Base-by-base conservation (phyloP, 2,329 filamentous ascomycete genomes). In the Pestalotiopsis fici region DNA sequence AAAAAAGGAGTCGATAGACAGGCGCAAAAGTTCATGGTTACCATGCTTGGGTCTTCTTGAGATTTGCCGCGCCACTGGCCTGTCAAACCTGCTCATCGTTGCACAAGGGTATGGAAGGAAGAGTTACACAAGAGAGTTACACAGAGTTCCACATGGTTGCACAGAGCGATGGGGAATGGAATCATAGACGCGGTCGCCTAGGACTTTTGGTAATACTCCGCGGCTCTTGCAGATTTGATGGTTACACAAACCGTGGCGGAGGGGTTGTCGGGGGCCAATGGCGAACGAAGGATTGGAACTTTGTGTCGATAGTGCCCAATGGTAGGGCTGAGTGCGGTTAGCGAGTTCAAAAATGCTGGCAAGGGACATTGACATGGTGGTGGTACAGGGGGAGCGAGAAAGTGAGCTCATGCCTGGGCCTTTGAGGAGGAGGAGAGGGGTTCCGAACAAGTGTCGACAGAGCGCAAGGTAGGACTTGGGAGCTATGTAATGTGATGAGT, bases 321-420 rank as follows among this genome's bases (percentile, higher is more conserved):
- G n/a, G 35, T 62, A 47, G 31, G 37, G 37, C 59, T 62, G 59
- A 43, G 31, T 43, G 35, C 25, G 59, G 59, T 47, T 62, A 62
- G 59, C 57, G 31, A 60, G 57, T 15, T 37, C 18, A 31, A 18
- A 57, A 12, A 57, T n/a, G 55, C n/a, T 57, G 23, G 23, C 23
- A 31, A n/a, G 23, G 23, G 23, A 12, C 55, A 27, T 21, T 18
- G 23, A 57, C 18, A 18, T 15, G 23, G 23, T 25, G 27, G 55
- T 31, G n/a, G 23, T 11, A 57, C 27, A 57, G 12, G 23, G 27
- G 55, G 18, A 57, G 47, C 18, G 9, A 18, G 18, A 18, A 21
- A 50, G 43, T 50, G n/a, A 50, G 43, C 43, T 50, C n/a, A 50
- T 50, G 37, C 37, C 37, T 13, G 18, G n/a, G 15, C 5, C 9